phyloP scores from a whole-genome alignment of 2,329 filamentous ascomycete species.

The Exophiala spinifera region DNA sequence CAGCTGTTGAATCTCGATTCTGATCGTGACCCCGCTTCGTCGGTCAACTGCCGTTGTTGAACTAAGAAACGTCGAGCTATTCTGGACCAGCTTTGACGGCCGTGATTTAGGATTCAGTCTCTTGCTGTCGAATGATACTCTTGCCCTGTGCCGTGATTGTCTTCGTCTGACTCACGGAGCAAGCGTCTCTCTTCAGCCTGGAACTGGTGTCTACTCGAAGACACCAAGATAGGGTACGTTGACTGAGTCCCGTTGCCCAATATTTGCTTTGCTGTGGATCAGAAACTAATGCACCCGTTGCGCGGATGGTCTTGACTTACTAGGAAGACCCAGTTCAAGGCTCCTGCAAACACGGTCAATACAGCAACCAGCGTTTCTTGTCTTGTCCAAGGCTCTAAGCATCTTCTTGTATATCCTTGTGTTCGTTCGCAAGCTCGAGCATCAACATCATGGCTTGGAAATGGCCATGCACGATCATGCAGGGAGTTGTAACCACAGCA shows the following conservation, averaged over 20 bases:
- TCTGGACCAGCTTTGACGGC: background rate
- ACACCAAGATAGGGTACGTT: background rate
- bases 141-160: background rate
- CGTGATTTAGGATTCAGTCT: background rate
- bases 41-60: background rate
- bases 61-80: too few species aligned
- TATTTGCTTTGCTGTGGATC: background rate
- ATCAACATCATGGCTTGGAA: constrained; percentile 33
- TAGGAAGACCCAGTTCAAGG: constrained; percentile 17
- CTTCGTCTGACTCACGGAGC: background rate
- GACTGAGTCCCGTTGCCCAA: background rate
- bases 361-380: constrained; percentile 31
- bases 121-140: background rate
- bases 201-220: background rate
- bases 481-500: constrained; percentile 38
- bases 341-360: constrained; percentile 27
- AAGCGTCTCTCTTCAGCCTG: background rate
- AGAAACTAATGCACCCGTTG: background rate
- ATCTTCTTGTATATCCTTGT: constrained; percentile 34
- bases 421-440: constrained; percentile 35
- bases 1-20: background rate
- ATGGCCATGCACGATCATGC: constrained; percentile 40
- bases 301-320: constrained; percentile 4
- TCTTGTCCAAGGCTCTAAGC: constrained; percentile 33
- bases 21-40: too few species aligned